phyloP scores from a whole-genome alignment of 129 eudicot genomes.

The Chrysanthemum seticuspe region DNA sequence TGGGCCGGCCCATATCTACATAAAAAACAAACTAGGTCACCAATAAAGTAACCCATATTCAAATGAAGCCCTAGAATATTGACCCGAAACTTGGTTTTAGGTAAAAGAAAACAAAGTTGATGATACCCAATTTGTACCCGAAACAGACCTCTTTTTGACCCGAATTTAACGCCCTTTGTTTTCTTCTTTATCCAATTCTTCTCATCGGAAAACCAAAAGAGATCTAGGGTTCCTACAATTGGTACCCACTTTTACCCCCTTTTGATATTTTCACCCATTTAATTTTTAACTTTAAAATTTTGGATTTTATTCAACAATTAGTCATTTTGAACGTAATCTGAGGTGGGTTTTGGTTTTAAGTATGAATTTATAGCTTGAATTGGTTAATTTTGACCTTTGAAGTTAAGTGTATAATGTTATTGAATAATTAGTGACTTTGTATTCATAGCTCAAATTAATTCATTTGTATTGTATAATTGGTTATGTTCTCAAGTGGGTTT shows the following conservation, averaged over 20 bases:
- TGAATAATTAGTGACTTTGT: no score
- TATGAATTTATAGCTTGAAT: not conserved
- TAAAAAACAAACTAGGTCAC: no score
- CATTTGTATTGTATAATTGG: no score
- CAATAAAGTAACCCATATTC: no score
- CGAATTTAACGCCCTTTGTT: slow-evolving; percentile 27
- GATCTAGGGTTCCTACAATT: slow-evolving; percentile 38
- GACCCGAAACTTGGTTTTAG: no score
- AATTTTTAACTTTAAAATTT: slow-evolving; percentile 17
- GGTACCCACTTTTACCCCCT: slow-evolving; percentile 11
- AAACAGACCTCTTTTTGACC: slow-evolving; percentile 27
- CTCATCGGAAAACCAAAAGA: slow-evolving; percentile 30
- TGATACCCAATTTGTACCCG: slow-evolving; percentile 15
- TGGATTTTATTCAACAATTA: slow-evolving; percentile 20
- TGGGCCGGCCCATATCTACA: no score
- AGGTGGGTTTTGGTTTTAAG: slow-evolving; percentile 10
- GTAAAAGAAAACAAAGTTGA: no score
- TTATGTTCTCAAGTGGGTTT: no score
- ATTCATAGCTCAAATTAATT: no score
- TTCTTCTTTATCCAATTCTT: slow-evolving; percentile 22
- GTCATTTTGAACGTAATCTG: slow-evolving; percentile 18
- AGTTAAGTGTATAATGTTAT: no score
- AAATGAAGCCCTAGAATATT: no score
- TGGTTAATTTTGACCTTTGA: not conserved
- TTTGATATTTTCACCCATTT: not conserved